Evolutionary conservation across 1,284 basidiomycete genomes (phyloP), one percentile per base, ranked within the genome.

Genomic region (Austroboletus rostrupii): DNA sequence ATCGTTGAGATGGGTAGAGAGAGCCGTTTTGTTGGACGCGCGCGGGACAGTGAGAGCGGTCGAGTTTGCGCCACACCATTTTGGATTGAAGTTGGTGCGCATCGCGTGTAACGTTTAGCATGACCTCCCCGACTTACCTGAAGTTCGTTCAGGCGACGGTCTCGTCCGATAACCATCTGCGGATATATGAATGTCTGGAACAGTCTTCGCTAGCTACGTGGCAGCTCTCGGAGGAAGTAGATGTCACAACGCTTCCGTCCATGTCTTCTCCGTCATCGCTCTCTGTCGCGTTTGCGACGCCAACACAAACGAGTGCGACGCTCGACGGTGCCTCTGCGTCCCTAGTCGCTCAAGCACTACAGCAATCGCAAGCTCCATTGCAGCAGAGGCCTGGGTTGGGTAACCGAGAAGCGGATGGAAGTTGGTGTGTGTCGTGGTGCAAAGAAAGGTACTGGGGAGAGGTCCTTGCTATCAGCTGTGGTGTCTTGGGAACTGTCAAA

Each of bases 391-490:
- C 78, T n/a, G 81, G 80, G 0, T 54, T 75, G 16, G 84, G 83
- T 0, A 82, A 80, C 56, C 73, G 81, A 29, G 89, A 90, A 65
- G 90, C 90, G 1, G 86, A 91, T 53, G 92, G 92, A 10, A 94
- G 90, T 0, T 97, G 93, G 92, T 87, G 85, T 53, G 68, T 97
- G 40, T 88, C 87, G 19, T 97, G 93, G 92, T 97, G 93, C 68
- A 90, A 91, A 61, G 94, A 97, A 59, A 77, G 80, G 53, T 95
- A 92, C 69, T 95, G 92, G 92, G 93, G 94, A 1, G 89, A 93
- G 62, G 66, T 95, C 21, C 72, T 97, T 39, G 92, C 90, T 13
- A 83, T 82, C 0, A 81, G 83, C 2, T 80, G 80, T 46, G 92
- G 92, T 1, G 76, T 80, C 2, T 80, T 73, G 52, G 87, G 90